A percentile compares a stretch with the other conserved stretches of the same genome.
phyloP scores from a whole-genome alignment of 1,284 basidiomycete species.

The Trichosporon sp. region DNA sequence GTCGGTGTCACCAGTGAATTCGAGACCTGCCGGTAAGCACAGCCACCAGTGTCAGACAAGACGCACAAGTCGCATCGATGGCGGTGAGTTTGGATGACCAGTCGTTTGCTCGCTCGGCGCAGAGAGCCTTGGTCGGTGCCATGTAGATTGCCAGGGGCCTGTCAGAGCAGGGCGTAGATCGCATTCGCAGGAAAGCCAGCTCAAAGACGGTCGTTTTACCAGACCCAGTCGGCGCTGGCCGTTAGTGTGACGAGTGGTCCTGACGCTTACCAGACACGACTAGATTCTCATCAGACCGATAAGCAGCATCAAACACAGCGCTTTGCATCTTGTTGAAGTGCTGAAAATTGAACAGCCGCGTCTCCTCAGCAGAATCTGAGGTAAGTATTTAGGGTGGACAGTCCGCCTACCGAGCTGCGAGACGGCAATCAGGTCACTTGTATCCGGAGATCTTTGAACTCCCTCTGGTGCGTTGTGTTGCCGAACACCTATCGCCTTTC shows the following conservation, averaged over 20 bases:
- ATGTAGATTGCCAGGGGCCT: slow-evolving; percentile 69
- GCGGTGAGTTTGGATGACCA: slow-evolving; percentile 74
- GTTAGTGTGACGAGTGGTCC: slow-evolving; percentile 5
- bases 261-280: slow-evolving; percentile 64
- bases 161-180: slow-evolving; percentile 55
- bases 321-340: slow-evolving; percentile 25
- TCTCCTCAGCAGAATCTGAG: slow-evolving; percentile 2
- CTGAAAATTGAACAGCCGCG: slow-evolving; percentile 12
- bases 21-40: slow-evolving; percentile 57
- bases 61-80: slow-evolving; percentile 66
- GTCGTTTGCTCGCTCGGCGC: slow-evolving; percentile 74
- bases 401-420: slow-evolving; percentile 7
- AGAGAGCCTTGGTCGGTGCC: slow-evolving; percentile 90
- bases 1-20: slow-evolving; percentile 86
- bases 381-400: not conserved
- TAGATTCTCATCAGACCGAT: slow-evolving; percentile 66
- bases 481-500: not conserved
- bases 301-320: slow-evolving; percentile 43
- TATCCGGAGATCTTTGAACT: not conserved
- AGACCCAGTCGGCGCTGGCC: slow-evolving; percentile 76
- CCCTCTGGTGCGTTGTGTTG: not conserved
- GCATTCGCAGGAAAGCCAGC: slow-evolving; percentile 73
- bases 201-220: slow-evolving; percentile 94
- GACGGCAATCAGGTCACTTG: not conserved
- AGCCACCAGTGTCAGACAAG: not conserved